Base-by-base conservation (phyloP, 1,284 basidiomycete genomes). In the Heterobasidion parviporum region DNA sequence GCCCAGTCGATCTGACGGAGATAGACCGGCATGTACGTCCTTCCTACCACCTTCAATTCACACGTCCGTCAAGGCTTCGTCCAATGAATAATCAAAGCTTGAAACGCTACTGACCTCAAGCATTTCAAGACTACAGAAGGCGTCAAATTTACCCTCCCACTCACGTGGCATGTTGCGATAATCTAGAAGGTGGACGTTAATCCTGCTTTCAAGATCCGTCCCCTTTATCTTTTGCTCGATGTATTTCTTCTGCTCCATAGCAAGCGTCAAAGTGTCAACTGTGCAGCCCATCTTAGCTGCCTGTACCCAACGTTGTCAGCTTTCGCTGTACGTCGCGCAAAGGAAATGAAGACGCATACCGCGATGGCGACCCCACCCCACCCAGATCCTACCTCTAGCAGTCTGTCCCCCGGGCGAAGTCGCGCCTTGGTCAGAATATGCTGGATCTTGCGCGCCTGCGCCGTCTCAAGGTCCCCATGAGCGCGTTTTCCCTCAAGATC, bases 291-390 rank as follows among this genome's bases (percentile, higher is more conserved):
- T 74, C 34, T 75, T 74, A 8, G 85, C 87, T 56, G 87, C 87
- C 83, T 87, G 26, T 8, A 57, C 26, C 26, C 86, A 56, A 87
- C 87, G 82, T 85, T 12, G 44, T 44, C 53, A 56, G 9, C 50
- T 10, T 56, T 41, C 16, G 52, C n/a, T 20, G 7, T 41, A 51
- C 5, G 16, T 16, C 35, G 55, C 32, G 50, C 8, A 34, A 20
- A 7, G 55, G n/a, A n/a, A 14, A 10, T 8, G 36, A 52, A 44
- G 6, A 3, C 15, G 14, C 56, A 69, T 36, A 89, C 89, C 79
- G 91, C 89, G 60, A 96, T 95, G 9, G 92, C 90, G 53, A 96
- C 78, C 47, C 85, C 89, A 12, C 93, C 93, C 93, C 93, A 95
- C 8, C 92, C 92, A 53, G 87, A 87, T n/a, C 93, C 93, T 63